Evolutionary conservation across 495 filamentous ascomycete genomes (phyloP), one percentile per base, ranked within the genome.

Genomic region (Haplographium delicatum): DNA sequence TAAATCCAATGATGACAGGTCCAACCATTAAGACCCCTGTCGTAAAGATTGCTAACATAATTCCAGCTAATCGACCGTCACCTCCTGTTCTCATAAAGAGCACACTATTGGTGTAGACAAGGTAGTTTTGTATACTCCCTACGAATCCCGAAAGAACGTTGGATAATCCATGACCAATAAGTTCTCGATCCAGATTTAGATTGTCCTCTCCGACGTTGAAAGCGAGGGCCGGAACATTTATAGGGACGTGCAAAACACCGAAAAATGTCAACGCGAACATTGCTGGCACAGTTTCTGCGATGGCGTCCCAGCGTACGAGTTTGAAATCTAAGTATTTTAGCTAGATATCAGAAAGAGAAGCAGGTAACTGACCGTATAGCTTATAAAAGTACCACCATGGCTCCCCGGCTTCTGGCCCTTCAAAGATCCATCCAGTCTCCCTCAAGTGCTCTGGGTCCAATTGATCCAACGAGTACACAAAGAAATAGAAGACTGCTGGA

Each of bases 261-360:
- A 98, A 98, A 72, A 98, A 97, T 0, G 94, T 96, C 48, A 98
- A 69, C 2, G 94, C 93, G 64, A 97, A 85, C 91, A 97, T 97
- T 9, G 94, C 89, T 0, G 94, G 93, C 18, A 95, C 75, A 0
- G 85, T 89, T 45, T 86, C 81, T 20, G 73, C 64, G 50, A 98
- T 75, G 19, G 94, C 93, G 18, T 68, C 68, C 86, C 88, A 95
- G 59, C 94, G 76, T 3, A 91, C 82, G 13, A 79, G 70, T 16
- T 78, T 65, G 54, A 93, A 86, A 58, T 88, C 85, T 90, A 55
- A 15, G 9, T 22, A 44, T 11, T 48, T 64, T 47, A 54, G 58
- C 31, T 11, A 30, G 16, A 43, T 22, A 15, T 35, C 6, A 10
- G 13, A 20, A 15, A 39, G 4, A 24, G 19, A 9, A 4, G 13